Evolutionary conservation across 495 filamentous ascomycete genomes (phyloP), one percentile per base, ranked within the genome.

Genomic region (Ramalina peruviana): DNA sequence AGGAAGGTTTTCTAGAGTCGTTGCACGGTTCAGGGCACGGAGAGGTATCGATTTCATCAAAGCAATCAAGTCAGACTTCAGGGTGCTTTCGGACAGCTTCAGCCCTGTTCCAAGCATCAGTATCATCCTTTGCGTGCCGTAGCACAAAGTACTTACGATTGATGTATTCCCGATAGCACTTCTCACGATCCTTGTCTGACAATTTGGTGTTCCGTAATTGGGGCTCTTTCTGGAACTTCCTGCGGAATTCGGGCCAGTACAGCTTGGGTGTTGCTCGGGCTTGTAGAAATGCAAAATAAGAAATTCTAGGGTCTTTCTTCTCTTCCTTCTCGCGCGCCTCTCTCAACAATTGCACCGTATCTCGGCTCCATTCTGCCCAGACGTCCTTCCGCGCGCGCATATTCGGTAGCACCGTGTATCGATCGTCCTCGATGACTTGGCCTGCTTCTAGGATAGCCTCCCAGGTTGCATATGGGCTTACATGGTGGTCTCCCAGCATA

Each of bases 201-300:
- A 96, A 60, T 41, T 82, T 76, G 6, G 76, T 61, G 54, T 89
- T 82, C 43, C 78, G 81, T 89, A 97, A 93, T 46, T 79, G 78
- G 0, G 74, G 60, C 49, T 90, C 87, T 52, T 83, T 88, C 52
- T 81, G 82, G 57, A 81, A 92, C 59, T 95, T 97, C 27, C 90
- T 74, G 54, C 86, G 86, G 63, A 98, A 98, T 60, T 98, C 92
- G 0, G 85, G 80, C 92, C 92, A 98, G 65, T 93, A 98, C 11
- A 97, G 69, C 66, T 95, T 96, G 1, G 85, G 82, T 0, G 81
- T 90, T 1, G 87, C 88, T 49, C 83, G 70, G 52, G 82, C 78
- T 50, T 88, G 78, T 19, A 98, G 69, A 54, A 98, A 88, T 0
- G 75, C 77, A 52, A 96, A 65, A 62, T 88, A 98, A 23, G 83